A percentile compares a stretch with the other conserved stretches of the same genome.
Conservation (phyloP, 495 filamentous ascomycete genomes). For the Talaromyces ruber region DNA sequence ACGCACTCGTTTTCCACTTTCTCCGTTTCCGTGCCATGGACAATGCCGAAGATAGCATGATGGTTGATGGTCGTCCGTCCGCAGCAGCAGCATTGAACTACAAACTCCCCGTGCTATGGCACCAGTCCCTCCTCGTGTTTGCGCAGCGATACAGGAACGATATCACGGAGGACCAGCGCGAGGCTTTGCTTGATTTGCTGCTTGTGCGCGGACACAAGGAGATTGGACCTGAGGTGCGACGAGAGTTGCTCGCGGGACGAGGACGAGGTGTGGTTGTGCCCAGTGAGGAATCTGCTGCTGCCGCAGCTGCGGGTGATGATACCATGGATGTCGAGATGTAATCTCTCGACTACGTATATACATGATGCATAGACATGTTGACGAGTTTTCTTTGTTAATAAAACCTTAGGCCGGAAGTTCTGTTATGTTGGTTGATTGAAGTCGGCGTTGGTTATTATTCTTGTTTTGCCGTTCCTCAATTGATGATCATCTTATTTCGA, state of each 20-base stretch:
- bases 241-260: constrained; percentile 82
- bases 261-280: constrained; percentile 72
- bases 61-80: constrained; percentile 20
- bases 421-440: neutral
- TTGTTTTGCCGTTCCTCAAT: neutral
- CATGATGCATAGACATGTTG: neutral
- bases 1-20: constrained; percentile 94
- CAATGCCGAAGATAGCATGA: constrained; percentile 34
- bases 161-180: constrained; percentile 87
- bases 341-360: neutral
- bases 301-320: constrained; percentile 68
- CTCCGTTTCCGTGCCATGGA: constrained; percentile 66
- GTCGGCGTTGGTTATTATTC: neutral
- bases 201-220: constrained; percentile 76
- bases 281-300: constrained; percentile 47
- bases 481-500: neutral
- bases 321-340: constrained; percentile 61
- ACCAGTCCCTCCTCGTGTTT: constrained; percentile 81
- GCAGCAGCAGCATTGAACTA: constrained; percentile 37
- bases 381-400: neutral
- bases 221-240: constrained; percentile 85
- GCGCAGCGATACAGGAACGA: constrained; percentile 91
- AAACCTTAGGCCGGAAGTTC: neutral
- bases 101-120: constrained; percentile 80
- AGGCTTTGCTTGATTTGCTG: constrained; percentile 85